Conservation (phyloP, 257 asterid species). For the Solanum bulbocastanum region DNA sequence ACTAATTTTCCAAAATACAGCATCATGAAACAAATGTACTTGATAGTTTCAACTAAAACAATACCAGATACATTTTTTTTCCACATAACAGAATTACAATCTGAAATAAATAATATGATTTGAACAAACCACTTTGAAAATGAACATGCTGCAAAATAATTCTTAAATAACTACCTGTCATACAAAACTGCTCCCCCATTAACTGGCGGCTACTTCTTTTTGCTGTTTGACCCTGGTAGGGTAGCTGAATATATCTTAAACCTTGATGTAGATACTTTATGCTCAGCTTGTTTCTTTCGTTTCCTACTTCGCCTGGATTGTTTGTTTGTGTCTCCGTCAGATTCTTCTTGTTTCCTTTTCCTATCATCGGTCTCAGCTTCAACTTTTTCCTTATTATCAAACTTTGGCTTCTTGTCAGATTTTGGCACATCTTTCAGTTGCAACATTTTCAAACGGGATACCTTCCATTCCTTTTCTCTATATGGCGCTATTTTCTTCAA, state of each 20-base stretch:
- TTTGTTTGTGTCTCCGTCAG: constrained; percentile 13
- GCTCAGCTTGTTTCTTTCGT: constrained; percentile 39
- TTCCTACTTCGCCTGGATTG: constrained; percentile 40
- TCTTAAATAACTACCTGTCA: neutral
- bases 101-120: neutral
- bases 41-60: neutral
- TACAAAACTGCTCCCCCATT: neutral
- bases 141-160: neutral
- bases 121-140: neutral
- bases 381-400: constrained; percentile 6
- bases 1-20: neutral
- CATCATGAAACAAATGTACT: neutral
- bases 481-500: constrained; percentile 75
- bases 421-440: constrained; percentile 18
- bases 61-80: neutral
- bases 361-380: constrained; percentile 9
- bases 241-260: constrained; percentile 51
- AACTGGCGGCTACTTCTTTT: constrained; percentile 22
- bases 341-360: constrained; percentile 19
- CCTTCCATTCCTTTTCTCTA: constrained; percentile 73
- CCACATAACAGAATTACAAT: neutral
- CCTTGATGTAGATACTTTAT: constrained; percentile 33
- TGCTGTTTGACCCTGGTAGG: constrained; percentile 38
- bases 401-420: constrained; percentile 11
- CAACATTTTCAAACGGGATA: constrained; percentile 35